These are phyloP conservation scores for Huntiella omanensis DNA, from an alignment of 2,329 filamentous ascomycete genomes.

Conservation along the genomic window DNA sequence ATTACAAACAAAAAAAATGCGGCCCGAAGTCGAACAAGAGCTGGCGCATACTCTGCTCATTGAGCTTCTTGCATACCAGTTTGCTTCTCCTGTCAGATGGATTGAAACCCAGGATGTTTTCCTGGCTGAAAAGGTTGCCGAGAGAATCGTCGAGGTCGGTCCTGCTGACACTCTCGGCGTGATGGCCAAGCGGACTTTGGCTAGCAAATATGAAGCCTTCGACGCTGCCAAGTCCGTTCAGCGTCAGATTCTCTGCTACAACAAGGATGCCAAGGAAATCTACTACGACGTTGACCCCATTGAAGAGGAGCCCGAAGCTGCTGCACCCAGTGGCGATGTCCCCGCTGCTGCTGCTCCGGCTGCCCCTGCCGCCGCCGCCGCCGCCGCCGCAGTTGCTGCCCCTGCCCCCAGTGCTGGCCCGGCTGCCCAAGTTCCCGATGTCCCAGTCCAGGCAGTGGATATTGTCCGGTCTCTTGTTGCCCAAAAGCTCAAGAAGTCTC, in stretches of 20 bases:
- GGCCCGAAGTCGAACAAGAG: constrained; percentile 97
- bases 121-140: constrained; percentile 83
- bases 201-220: constrained; percentile 96
- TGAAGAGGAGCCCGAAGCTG: constrained; percentile 65
- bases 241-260: constrained; percentile 96
- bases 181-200: constrained; percentile 91
- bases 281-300: constrained; percentile 97
- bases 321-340: constrained; percentile 28
- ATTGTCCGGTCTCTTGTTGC: constrained; percentile 78
- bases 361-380: constrained; percentile 33
- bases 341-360: constrained; percentile 34
- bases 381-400: constrained; percentile 35
- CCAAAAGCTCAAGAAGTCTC: constrained; percentile 91
- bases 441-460: constrained; percentile 72
- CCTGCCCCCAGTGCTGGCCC: constrained; percentile 61
- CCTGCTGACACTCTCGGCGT: constrained; percentile 91
- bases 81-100: constrained; percentile 97
- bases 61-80: constrained; percentile 97
- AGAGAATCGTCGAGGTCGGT: constrained; percentile 94
- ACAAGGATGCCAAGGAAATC: constrained; percentile 97
- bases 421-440: constrained; percentile 70
- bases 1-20: constrained; percentile 37
- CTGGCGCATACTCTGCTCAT: constrained; percentile 95
- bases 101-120: constrained; percentile 99
- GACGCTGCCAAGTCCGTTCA: constrained; percentile 93